These are phyloP conservation scores for Arthrobotrys sphaeroides DNA, from an alignment of 2,329 filamentous ascomycete species.

Conservation along the genomic window DNA sequence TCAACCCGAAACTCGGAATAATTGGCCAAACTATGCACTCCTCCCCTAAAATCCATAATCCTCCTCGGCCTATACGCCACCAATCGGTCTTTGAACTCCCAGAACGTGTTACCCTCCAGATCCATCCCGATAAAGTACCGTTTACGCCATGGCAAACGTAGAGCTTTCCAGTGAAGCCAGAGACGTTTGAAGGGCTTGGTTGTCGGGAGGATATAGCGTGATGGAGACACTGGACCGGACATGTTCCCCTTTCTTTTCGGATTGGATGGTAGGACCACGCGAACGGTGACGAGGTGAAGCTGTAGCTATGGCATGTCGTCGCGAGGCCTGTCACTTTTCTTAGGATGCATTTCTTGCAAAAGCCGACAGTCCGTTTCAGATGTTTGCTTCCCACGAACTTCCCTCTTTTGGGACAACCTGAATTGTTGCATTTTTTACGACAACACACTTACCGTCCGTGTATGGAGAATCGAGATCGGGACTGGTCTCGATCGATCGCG, in stretches of 20 bases:
- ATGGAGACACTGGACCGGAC: not conserved
- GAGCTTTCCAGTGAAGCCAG: slow-evolving; percentile 39
- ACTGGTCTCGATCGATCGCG: too few species aligned
- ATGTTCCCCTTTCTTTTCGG: not conserved
- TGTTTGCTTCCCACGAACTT: too few species aligned
- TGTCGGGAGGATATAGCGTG: slow-evolving; percentile 23
- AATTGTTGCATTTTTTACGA: too few species aligned
- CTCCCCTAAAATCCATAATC: slow-evolving; percentile 54
- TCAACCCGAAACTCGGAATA: slow-evolving; percentile 52
- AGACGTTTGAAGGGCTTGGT: slow-evolving; percentile 22
- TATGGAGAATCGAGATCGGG: too few species aligned
- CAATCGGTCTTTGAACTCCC: slow-evolving; percentile 69
- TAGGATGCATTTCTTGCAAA: too few species aligned
- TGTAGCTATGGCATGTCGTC: too few species aligned
- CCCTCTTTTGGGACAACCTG: too few species aligned
- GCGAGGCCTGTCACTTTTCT: too few species aligned
- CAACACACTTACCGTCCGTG: too few species aligned
- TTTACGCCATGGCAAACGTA: slow-evolving; percentile 38
- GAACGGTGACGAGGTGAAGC: too few species aligned
- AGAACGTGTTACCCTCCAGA: slow-evolving; percentile 74
- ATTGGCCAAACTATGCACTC: slow-evolving; percentile 51
- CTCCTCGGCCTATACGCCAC: slow-evolving; percentile 47
- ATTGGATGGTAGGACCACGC: not conserved
- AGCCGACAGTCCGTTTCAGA: too few species aligned
- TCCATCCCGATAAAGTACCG: slow-evolving; percentile 64